Conservation (phyloP, 176 grass and related monocot species). For the Eremochloa ophiuroides region DNA sequence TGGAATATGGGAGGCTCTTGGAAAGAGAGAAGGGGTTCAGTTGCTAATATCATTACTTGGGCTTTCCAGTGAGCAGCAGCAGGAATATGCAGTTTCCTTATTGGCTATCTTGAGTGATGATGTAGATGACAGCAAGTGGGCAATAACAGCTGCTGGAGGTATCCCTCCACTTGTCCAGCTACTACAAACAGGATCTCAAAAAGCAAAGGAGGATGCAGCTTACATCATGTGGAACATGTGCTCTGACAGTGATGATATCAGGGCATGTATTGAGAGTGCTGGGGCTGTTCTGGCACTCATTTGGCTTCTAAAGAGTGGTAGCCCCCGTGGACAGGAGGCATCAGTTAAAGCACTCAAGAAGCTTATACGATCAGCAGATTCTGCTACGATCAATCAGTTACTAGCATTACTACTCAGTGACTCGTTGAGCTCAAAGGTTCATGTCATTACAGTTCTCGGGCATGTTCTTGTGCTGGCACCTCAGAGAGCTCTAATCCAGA, state of each 20-base stretch:
- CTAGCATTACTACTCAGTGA: conserved; percentile 72
- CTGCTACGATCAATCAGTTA: conserved; percentile 90
- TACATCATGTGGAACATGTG: conserved; percentile 90
- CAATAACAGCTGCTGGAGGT: conserved; percentile 96
- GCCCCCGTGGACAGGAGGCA: conserved; percentile 64
- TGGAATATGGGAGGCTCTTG: conserved; percentile 83
- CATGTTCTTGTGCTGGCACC: conserved; percentile 86
- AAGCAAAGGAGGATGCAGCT: conserved; percentile 84
- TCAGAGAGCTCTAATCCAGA: conserved; percentile 67
- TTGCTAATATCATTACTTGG: conserved; percentile 93
- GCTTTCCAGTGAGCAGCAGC: conserved; percentile 90
- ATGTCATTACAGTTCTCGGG: conserved; percentile 85
- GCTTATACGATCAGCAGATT: conserved; percentile 69
- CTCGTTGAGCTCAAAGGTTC: conserved; percentile 60
- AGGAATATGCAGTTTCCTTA: conserved; percentile 90
- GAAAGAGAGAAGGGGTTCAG: conserved; percentile 90
- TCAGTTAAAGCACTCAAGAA: conserved; percentile 89
- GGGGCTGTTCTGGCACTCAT: conserved; percentile 76
- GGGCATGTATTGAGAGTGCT: conserved; percentile 91
- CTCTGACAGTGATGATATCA: conserved; percentile 88
- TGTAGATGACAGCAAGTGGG: conserved; percentile 98
- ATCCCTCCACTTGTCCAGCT: conserved; percentile 90
- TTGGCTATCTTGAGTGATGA: conserved; percentile 86
- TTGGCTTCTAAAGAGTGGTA: conserved; percentile 82
- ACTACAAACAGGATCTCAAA: conserved; percentile 85